phyloP scores from a whole-genome alignment of 2,329 filamentous ascomycete species.

The Bimuria novae-zelandiae region DNA sequence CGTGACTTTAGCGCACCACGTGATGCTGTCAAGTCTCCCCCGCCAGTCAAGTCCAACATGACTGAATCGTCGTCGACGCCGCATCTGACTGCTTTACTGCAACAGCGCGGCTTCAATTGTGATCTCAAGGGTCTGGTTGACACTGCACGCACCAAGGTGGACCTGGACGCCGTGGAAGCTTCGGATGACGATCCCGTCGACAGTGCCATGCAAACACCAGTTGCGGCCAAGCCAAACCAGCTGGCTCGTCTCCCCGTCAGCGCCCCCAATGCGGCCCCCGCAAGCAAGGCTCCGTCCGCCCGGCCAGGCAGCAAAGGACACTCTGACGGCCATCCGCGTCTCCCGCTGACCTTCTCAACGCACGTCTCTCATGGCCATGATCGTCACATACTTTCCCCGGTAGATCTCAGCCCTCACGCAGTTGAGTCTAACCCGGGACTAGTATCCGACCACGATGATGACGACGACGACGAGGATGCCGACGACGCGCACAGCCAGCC shows the following conservation, averaged over 20 bases:
- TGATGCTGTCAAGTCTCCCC: conserved; percentile 20
- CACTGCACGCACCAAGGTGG: conserved; percentile 42
- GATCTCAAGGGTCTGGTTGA: conserved; percentile 45
- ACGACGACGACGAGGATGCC: conserved; percentile 52
- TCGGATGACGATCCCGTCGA: conserved; percentile 44
- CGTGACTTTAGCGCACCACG: conserved; percentile 32
- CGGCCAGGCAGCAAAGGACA: conserved; percentile 40
- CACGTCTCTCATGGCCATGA: conserved; percentile 31
- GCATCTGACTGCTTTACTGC: conserved; percentile 46
- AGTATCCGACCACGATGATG: conserved; percentile 57
- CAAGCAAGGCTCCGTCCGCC: conserved; percentile 36
- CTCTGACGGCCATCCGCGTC: conserved; percentile 31
- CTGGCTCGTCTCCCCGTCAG: conserved; percentile 39
- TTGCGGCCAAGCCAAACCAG: conserved; percentile 32
- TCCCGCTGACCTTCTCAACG: conserved; percentile 38
- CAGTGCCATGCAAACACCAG: conserved; percentile 35
- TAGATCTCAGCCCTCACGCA: conserved; percentile 53
- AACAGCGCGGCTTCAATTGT: conserved; percentile 50
- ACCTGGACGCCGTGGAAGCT: conserved; percentile 40
- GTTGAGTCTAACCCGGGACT: conserved; percentile 56
- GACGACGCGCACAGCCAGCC: conserved; percentile 44
- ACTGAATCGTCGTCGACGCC: conserved; percentile 48
- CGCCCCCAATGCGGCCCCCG: conserved; percentile 26
- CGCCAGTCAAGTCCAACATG: conserved; percentile 29
- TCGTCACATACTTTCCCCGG: conserved; percentile 39